Conservation (phyloP, 2,329 filamentous ascomycete species). For the Claviceps capensis region DNA sequence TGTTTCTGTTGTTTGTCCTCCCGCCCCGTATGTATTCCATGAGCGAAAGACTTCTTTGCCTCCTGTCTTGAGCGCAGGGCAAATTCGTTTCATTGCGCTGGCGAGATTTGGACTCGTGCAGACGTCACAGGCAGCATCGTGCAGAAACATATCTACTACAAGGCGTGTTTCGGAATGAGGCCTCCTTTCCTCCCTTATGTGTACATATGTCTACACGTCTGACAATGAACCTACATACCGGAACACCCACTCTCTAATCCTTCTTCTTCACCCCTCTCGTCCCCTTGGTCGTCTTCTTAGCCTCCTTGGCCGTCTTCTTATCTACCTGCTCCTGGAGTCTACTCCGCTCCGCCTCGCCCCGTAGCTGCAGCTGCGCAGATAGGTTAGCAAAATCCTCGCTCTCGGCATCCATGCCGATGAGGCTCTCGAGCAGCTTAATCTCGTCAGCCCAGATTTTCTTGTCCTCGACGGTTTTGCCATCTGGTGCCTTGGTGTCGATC, state of each 20-base stretch:
- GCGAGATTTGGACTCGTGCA: too few species aligned
- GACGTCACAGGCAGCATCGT: too few species aligned
- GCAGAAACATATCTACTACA: too few species aligned
- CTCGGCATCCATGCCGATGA: conserved; percentile 73
- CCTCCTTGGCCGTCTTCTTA: conserved; percentile 51
- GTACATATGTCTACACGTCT: too few species aligned
- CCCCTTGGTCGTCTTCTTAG: conserved; percentile 9
- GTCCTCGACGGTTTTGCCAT: conserved; percentile 61
- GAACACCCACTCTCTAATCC: background rate
- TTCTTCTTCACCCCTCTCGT: conserved; percentile 1
- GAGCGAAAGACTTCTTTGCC: too few species aligned
- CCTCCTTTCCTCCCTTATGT: too few species aligned
- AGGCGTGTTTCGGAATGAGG: too few species aligned
- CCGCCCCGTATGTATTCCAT: too few species aligned
- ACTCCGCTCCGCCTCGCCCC: conserved; percentile 57
- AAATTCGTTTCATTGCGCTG: too few species aligned
- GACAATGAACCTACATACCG: too few species aligned
- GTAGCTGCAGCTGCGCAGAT: conserved; percentile 50
- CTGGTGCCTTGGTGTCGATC: conserved; percentile 54
- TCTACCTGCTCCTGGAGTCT: conserved; percentile 70
- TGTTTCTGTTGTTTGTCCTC: too few species aligned
- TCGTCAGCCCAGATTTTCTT: conserved; percentile 79
- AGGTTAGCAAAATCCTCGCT: conserved; percentile 56
- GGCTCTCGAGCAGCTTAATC: conserved; percentile 82
- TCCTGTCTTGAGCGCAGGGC: too few species aligned